Base-by-base conservation (phyloP, 495 filamentous ascomycete genomes). In the Recurvomyces mirabilis region DNA sequence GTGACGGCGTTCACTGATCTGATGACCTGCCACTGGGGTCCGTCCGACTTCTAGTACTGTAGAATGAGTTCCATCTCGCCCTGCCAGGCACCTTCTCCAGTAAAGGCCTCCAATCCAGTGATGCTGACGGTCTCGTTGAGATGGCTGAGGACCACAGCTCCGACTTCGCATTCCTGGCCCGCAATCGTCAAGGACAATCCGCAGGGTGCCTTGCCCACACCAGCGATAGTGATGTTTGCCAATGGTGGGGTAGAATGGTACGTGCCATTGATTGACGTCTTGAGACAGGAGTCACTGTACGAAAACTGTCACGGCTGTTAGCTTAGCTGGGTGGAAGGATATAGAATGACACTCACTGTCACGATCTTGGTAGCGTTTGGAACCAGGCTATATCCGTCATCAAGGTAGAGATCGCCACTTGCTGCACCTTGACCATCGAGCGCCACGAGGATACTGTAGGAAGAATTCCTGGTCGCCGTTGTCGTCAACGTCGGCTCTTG, bases 331-430 rank as follows among this genome's bases (percentile, higher is more conserved):
- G n/a, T n/a, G n/a, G n/a, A n/a, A n/a, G n/a, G n/a, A 31, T 18
- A 2, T 29, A n/a, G 7, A 29, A 29, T 29, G 7, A 7, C 26
- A 29, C 26, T 29, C n/a, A 29, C 26, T 7, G 26, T n/a, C 7
- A 59, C 56, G 17, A 45, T 24, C 25, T 54, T 24, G 21, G 74
- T 80, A 0, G 65, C 63, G 15, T 68, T 63, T 2, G 73, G 84
- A 20, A 51, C 52, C 5, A 58, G 19, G 35, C 50, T 54, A 10
- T 47, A 39, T 13, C 57, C 57, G 34, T 60, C 57, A 42, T 60
- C 57, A n/a, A 60, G 17, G 42, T 57, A 60, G 15, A 60, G 32
- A 18, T 51, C 36, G 1, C 57, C 57, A 1, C 31, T 32, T 5
- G 57, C 57, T 5, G 38, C 18, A 6, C 54, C 54, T 11, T 47